These are phyloP conservation scores for Leccinellum albellum DNA, from an alignment of 768 basidiomycete genomes.

Conservation along the genomic window DNA sequence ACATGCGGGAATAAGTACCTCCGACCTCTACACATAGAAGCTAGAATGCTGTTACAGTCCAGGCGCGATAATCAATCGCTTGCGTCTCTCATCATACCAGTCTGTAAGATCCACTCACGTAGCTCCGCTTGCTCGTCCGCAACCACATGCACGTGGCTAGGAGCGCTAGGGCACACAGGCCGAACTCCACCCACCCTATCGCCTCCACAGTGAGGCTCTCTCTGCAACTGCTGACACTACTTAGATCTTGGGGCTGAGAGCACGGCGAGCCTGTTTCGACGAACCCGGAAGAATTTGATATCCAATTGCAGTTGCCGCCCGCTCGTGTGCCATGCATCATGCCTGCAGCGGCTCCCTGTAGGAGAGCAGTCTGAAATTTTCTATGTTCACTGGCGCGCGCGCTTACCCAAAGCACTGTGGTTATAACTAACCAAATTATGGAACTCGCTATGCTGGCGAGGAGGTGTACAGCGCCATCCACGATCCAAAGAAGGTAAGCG, in stretches of 20 bases:
- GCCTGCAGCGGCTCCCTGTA: conserved; percentile 63
- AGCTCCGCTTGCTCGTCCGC: conserved; percentile 35
- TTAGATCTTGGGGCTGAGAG: conserved; percentile 19
- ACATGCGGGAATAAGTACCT: no score
- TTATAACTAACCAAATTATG: conserved; percentile 65
- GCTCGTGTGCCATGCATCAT: conserved; percentile 61
- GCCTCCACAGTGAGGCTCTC: conserved; percentile 72
- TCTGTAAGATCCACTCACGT: conserved; percentile 41
- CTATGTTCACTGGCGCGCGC: neutral
- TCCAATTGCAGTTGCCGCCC: conserved; percentile 56
- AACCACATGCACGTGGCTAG: conserved; percentile 54
- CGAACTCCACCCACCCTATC: conserved; percentile 73
- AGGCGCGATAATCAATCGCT: conserved; percentile 18
- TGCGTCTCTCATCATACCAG: conserved; percentile 33
- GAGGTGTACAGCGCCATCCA: conserved; percentile 61
- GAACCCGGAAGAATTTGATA: conserved; percentile 34
- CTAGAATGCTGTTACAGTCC: conserved; percentile 30
- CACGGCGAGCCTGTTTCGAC: conserved; percentile 24
- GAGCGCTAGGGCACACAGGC: conserved; percentile 54
- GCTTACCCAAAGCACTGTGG: conserved; percentile 65
- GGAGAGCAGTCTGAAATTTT: conserved; percentile 1
- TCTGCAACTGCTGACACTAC: conserved; percentile 49
- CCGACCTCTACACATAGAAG: conserved; percentile 28
- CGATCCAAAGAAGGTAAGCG: conserved; percentile 68
- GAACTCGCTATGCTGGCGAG: conserved; percentile 79